Evolutionary conservation across 345 rosid genomes (phyloP).

Genomic region (Microcos paniculata): DNA sequence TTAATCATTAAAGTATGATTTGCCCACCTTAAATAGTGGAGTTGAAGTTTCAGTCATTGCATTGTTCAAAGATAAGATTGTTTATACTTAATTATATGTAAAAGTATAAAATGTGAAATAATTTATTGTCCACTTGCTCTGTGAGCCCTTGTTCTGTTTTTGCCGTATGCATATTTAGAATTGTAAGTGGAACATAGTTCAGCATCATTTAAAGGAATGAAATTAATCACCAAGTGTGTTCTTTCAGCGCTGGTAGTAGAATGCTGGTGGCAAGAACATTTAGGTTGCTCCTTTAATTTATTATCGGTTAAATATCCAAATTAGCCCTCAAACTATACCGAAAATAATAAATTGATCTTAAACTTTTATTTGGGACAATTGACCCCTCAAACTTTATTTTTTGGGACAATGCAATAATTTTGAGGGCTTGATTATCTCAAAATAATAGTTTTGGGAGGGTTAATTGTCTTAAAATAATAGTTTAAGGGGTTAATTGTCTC

Average conservation of each 20-base stretch:
- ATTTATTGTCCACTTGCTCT: conserved; percentile 9
- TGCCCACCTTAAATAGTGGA: neutral
- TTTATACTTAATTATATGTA: neutral
- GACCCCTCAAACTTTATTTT: too few relatives aligned
- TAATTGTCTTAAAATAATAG: too few relatives aligned
- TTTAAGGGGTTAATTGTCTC: too few relatives aligned
- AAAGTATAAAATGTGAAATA: neutral
- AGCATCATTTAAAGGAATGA: neutral
- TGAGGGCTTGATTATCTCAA: too few relatives aligned
- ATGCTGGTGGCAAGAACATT: neutral
- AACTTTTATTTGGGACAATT: too few relatives aligned
- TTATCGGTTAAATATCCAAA: too few relatives aligned
- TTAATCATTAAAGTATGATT: neutral
- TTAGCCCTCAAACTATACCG: too few relatives aligned
- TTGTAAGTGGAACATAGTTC: too few relatives aligned
- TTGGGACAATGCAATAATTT: too few relatives aligned
- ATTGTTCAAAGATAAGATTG: neutral
- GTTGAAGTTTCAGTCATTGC: neutral
- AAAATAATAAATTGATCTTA: too few relatives aligned
- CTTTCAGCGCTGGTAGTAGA: neutral
- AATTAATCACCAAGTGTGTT: neutral
- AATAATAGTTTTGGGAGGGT: too few relatives aligned
- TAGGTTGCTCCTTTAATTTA: neutral
- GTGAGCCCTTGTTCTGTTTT: neutral
- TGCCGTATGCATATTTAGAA: neutral